phyloP scores from a whole-genome alignment of 1,139 yeast species.

The Kluyveromyces sp. region DNA sequence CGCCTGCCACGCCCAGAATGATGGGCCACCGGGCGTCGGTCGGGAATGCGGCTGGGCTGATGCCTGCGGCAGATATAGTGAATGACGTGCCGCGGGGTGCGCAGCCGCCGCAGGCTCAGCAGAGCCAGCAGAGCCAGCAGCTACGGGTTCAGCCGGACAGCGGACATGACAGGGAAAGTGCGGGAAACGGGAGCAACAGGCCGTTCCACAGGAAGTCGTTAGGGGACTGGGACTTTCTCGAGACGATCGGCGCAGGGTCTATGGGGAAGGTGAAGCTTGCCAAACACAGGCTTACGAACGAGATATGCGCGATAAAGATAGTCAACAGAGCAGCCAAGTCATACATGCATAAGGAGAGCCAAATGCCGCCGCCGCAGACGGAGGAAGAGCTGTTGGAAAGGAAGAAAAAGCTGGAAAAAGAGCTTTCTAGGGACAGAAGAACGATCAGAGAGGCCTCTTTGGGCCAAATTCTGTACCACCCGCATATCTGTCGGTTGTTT shows the following conservation, averaged over 20 bases:
- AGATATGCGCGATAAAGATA: slow-evolving; percentile 79
- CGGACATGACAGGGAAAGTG: too few species aligned
- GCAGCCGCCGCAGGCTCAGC: too few species aligned
- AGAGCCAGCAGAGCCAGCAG: too few species aligned
- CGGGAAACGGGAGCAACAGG: too few species aligned
- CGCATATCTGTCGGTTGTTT: slow-evolving; percentile 82
- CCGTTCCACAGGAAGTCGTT: slow-evolving; percentile 81
- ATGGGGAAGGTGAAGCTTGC: slow-evolving; percentile 99
- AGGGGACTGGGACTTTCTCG: slow-evolving; percentile 95
- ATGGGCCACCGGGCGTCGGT: slow-evolving; percentile 40
- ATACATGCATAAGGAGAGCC: slow-evolving; percentile 69
- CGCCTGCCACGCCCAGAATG: slow-evolving; percentile 79
- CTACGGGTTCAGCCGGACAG: too few species aligned
- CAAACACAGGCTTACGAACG: slow-evolving; percentile 71
- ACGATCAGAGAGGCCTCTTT: slow-evolving; percentile 93
- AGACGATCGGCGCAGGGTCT: slow-evolving; percentile 96
- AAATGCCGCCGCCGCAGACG: slow-evolving; percentile 56
- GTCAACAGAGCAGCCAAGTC: slow-evolving; percentile 75
- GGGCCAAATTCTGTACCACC: slow-evolving; percentile 85
- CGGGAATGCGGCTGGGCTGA: slow-evolving; percentile 11
- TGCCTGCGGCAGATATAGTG: slow-evolving; percentile 25
- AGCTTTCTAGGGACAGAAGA: slow-evolving; percentile 83
- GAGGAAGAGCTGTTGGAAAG: slow-evolving; percentile 53
- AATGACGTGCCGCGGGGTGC: slow-evolving; percentile 14
- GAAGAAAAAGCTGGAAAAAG: slow-evolving; percentile 74